These are phyloP conservation scores for Talaromyces atroroseus DNA, from an alignment of 2,329 filamentous ascomycete genomes.

Conservation along the genomic window DNA sequence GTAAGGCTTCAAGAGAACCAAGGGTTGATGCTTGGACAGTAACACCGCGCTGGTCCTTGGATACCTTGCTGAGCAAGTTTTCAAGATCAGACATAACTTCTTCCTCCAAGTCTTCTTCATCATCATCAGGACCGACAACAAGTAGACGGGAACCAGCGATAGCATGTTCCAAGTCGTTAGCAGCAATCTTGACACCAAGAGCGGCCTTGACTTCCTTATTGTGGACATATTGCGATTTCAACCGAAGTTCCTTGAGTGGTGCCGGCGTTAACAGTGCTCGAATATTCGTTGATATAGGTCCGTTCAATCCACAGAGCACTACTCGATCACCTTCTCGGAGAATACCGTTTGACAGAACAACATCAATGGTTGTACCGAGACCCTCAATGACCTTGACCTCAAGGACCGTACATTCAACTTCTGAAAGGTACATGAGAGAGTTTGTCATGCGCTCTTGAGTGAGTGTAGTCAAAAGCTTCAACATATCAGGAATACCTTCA, in stretches of 20 bases:
- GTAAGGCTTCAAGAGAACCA: conserved; percentile 88
- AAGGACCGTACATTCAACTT: conserved; percentile 94
- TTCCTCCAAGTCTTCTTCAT: conserved; percentile 93
- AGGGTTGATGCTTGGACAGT: conserved; percentile 96
- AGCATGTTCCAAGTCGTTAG: conserved; percentile 88
- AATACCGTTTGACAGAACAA: conserved; percentile 93
- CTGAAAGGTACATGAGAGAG: conserved; percentile 95
- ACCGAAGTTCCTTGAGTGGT: conserved; percentile 84
- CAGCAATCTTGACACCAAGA: conserved; percentile 97
- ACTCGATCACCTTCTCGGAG: conserved; percentile 90
- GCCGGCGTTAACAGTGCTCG: conserved; percentile 89
- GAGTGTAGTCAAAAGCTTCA: conserved; percentile 86
- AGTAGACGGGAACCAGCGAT: conserved; percentile 94
- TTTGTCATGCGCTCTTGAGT: conserved; percentile 97
- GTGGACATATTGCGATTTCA: conserved; percentile 95
- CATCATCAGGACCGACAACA: conserved; percentile 89
- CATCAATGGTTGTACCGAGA: conserved; percentile 97
- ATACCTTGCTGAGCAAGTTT: conserved; percentile 82
- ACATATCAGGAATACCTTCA: conserved; percentile 97
- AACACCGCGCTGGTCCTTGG: conserved; percentile 88
- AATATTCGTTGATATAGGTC: conserved; percentile 90
- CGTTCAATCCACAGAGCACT: conserved; percentile 93
- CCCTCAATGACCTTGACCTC: conserved; percentile 99
- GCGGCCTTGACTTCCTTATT: conserved; percentile 99
- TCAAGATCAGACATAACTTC: conserved; percentile 95